Percentiles rank a stretch among this genome's conserved stretches.
phyloP scores from a whole-genome alignment of 208 protist genomes.

The Naegleria lovaniensis region DNA sequence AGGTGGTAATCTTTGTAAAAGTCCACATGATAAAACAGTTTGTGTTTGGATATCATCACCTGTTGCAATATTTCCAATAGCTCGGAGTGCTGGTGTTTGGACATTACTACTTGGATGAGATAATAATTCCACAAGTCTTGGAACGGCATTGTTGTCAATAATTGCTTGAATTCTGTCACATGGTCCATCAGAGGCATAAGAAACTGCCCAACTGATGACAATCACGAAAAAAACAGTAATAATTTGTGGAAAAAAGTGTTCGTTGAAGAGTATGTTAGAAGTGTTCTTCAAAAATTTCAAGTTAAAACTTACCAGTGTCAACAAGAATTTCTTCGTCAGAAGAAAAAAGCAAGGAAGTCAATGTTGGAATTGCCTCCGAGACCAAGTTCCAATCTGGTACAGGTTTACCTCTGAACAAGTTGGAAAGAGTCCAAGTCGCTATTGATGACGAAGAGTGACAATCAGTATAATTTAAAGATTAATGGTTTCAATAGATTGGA shows the following conservation, averaged over 20 bases:
- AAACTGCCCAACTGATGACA: slow-evolving; percentile 83
- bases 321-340: slow-evolving; percentile 87
- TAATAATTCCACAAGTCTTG: slow-evolving; percentile 85
- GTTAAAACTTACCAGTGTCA: slow-evolving; percentile 64
- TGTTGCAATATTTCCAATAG: slow-evolving; percentile 95
- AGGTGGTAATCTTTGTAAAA: slow-evolving; percentile 60
- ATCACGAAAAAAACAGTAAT: no score
- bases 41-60: slow-evolving; percentile 92
- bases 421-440: slow-evolving; percentile 93
- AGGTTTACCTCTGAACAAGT: slow-evolving; percentile 95
- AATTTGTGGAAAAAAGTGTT: not conserved
- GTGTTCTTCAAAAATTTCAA: no score
- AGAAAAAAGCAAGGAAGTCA: slow-evolving; percentile 70
- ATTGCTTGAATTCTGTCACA: slow-evolving; percentile 88
- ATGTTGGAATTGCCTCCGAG: slow-evolving; percentile 65
- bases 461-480: slow-evolving; percentile 67
- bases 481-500: slow-evolving; percentile 54
- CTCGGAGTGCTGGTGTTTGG: slow-evolving; percentile 88
- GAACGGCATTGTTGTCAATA: slow-evolving; percentile 73
- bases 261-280: not conserved
- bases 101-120: slow-evolving; percentile 51
- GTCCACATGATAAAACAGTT: slow-evolving; percentile 79
- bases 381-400: slow-evolving; percentile 65
- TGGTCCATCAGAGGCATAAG: slow-evolving; percentile 85
- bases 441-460: no score